These are phyloP conservation scores for Neurospora sp. DNA, from an alignment of 495 filamentous ascomycete genomes.

Conservation along the genomic window DNA sequence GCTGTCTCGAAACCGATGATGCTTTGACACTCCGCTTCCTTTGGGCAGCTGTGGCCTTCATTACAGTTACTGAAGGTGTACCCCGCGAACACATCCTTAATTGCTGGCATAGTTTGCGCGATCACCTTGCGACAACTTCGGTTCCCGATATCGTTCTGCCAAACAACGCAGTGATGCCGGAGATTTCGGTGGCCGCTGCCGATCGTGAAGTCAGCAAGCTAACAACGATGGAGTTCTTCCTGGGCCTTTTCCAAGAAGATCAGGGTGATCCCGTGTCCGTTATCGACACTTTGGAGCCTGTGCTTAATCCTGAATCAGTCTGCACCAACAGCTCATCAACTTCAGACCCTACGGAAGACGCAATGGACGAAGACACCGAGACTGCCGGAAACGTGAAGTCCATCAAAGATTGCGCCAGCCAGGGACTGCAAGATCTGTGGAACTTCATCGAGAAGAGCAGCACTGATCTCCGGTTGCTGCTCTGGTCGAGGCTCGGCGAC, in stretches of 20 bases:
- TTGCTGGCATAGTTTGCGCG: slow-evolving; percentile 63
- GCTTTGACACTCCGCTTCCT: slow-evolving; percentile 54
- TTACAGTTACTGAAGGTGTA: slow-evolving; percentile 56
- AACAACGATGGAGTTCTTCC: slow-evolving; percentile 93
- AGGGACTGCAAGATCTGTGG: slow-evolving; percentile 60
- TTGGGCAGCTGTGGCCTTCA: slow-evolving; percentile 73
- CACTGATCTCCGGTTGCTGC: slow-evolving; percentile 67
- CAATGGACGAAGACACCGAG: not conserved
- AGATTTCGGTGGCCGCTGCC: slow-evolving; percentile 69
- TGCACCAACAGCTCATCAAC: slow-evolving; percentile 15
- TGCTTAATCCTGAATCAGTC: slow-evolving; percentile 66
- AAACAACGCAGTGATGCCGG: slow-evolving; percentile 83
- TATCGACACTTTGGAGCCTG: slow-evolving; percentile 87
- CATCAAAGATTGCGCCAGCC: slow-evolving; percentile 33
- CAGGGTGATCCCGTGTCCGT: slow-evolving; percentile 63
- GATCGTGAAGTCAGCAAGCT: slow-evolving; percentile 85
- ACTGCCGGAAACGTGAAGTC: slow-evolving; percentile 14
- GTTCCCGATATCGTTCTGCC: slow-evolving; percentile 51
- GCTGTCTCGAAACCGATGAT: slow-evolving; percentile 29
- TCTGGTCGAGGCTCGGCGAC: slow-evolving; percentile 80
- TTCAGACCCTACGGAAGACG: not conserved
- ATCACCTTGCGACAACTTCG: slow-evolving; percentile 28
- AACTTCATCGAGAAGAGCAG: slow-evolving; percentile 74
- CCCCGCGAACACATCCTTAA: slow-evolving; percentile 68
- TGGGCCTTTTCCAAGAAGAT: slow-evolving; percentile 62